A percentile compares a stretch with the other conserved stretches of the same genome.
Conservation (phyloP, 2,329 filamentous ascomycete species). For the Cladosporium sp. region DNA sequence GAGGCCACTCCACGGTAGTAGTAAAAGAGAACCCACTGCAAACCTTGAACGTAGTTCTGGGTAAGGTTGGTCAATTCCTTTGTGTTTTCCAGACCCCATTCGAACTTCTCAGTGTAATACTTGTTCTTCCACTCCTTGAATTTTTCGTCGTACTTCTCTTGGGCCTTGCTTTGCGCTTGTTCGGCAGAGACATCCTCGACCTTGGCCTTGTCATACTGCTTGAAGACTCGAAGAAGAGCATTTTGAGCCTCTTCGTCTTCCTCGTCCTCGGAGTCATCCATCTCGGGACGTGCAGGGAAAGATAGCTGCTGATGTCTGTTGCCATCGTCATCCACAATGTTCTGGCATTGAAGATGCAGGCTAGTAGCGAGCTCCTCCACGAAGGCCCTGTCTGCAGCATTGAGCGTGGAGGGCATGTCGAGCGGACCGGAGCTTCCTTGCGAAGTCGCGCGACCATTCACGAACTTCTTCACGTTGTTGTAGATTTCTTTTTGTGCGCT, state of each 20-base stretch:
- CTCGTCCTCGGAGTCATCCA: slow-evolving; percentile 57
- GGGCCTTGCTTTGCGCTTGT: slow-evolving; percentile 72
- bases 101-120: slow-evolving; percentile 88
- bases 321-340: slow-evolving; percentile 59
- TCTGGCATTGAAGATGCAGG: slow-evolving; percentile 63
- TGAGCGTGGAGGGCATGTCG: slow-evolving; percentile 68
- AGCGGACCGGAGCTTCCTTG: slow-evolving; percentile 53
- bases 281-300: slow-evolving; percentile 50
- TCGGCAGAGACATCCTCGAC: slow-evolving; percentile 75
- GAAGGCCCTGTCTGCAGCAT: slow-evolving; percentile 86
- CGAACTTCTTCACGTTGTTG: slow-evolving; percentile 74
- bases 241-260: slow-evolving; percentile 79
- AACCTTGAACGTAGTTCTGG: slow-evolving; percentile 94
- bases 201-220: slow-evolving; percentile 84
- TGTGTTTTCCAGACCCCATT: slow-evolving; percentile 77
- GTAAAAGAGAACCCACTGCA: slow-evolving; percentile 98
- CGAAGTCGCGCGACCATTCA: slow-evolving; percentile 60
- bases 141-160: slow-evolving; percentile 83
- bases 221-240: slow-evolving; percentile 79
- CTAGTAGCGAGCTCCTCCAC: slow-evolving; percentile 78
- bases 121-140: slow-evolving; percentile 91
- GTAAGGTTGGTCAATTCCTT: slow-evolving; percentile 75
- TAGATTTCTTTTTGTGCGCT: slow-evolving; percentile 78
- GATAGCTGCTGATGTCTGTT: slow-evolving; percentile 63
- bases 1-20: slow-evolving; percentile 97